Base-by-base conservation (phyloP, 257 asterid species). In the Fraxinus quadrangulata region DNA sequence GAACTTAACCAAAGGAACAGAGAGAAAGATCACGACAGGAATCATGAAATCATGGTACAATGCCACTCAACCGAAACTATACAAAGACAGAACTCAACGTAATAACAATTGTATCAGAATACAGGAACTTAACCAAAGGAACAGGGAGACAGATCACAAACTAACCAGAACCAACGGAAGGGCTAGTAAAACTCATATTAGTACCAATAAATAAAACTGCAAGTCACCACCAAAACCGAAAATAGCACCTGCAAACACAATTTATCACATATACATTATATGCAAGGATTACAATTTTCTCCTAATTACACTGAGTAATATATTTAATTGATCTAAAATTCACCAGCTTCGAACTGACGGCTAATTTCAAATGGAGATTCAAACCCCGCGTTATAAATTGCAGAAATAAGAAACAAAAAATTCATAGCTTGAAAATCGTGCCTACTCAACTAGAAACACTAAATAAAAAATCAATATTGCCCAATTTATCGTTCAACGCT, bases 141-240 rank as follows among this genome's bases (percentile, higher is more conserved):
- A 16, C 45, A 71, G 23, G 10, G 77, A 56, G 69, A 79, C 33
- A 30, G 4, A 54, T 26, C 67, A 19, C 71, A 77, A 66, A 82
- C 94, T 85, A 79, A 90, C 97, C 94, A 86, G 94, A 85, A 84
- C 88, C 87, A 7, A 82, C 70, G 16, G 96, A 90, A 67, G 97
- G 82, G 68, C 90, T 91, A 5, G 92, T 61, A 75, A 86, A 84
- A 79, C 94, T 92, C 97, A 92, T 91, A 30, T 74, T 86, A 77
- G 83, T 84, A 83, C 86, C 75, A 78, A 75, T 12, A 83, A 74
- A 74, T 40, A 23, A 40, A 66, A 28, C 85, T 71, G 73, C 83
- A 65, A 61, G 61, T 67, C 61, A 17, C 34, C 45, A 34, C 67
- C n/a, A 12, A 37, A 47, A n/a, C 33, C 4, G 47, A 74, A 61